Percentiles rank a stretch among this genome's conserved stretches.
Conservation (phyloP, 306 rosid species). For the Citrullus mucosospermus region DNA sequence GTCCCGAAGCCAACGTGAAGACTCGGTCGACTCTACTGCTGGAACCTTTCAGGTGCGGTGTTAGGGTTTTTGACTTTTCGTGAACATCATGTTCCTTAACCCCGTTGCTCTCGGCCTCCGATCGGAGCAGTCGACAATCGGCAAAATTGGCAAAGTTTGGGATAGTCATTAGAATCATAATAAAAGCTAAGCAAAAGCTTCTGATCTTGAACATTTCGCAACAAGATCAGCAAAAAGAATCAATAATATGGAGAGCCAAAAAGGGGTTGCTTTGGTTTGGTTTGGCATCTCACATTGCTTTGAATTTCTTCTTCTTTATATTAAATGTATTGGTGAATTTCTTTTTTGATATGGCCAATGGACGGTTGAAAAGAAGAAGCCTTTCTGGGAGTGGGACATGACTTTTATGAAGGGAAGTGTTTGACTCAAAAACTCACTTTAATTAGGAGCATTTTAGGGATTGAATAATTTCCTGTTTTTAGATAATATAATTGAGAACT, state of each 20-base stretch:
- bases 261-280: not conserved
- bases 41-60: not conserved
- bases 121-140: not conserved
- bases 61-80: not conserved
- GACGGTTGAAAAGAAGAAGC: not conserved
- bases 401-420: not conserved
- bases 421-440: not conserved
- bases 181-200: not conserved
- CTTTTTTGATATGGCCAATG: not conserved
- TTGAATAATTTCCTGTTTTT: not conserved
- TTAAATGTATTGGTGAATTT: not conserved
- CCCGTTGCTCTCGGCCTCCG: not conserved
- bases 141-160: not conserved
- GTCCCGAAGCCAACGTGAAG: constrained; percentile 64
- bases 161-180: not conserved
- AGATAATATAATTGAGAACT: not conserved
- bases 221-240: not conserved
- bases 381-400: not conserved
- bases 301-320: not conserved
- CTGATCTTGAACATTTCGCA: not conserved
- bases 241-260: not conserved
- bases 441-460: not conserved
- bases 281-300: not conserved
- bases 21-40: constrained; percentile 6
- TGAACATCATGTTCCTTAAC: not conserved